Conservation (phyloP, 2,329 filamentous ascomycete species). For the Gyromitra esculenta region DNA sequence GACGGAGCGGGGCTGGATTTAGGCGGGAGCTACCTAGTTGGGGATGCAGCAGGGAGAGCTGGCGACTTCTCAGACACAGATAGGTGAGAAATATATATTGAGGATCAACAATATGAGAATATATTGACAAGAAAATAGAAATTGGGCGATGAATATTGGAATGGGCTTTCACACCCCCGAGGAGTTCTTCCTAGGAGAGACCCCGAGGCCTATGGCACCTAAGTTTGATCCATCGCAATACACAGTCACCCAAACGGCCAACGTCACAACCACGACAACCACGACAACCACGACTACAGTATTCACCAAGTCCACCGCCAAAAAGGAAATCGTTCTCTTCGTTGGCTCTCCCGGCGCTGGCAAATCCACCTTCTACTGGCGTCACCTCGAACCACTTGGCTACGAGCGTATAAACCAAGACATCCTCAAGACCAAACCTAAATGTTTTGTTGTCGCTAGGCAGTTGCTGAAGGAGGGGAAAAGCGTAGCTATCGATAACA, state of each 20-base stretch:
- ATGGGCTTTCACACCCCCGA: conserved; percentile 87
- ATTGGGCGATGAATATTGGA: conserved; percentile 86
- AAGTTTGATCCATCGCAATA: conserved; percentile 73
- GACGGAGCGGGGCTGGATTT: conserved; percentile 71
- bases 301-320: conserved; percentile 68
- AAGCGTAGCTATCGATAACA: conserved; percentile 88
- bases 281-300: not conserved
- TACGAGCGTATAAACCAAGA: conserved; percentile 94
- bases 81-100: conserved; percentile 42
- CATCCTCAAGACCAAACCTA: conserved; percentile 76
- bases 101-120: not conserved
- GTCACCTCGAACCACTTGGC: conserved; percentile 76
- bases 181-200: conserved; percentile 82
- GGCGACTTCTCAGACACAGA: conserved; percentile 57
- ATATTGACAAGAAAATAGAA: conserved; percentile 63
- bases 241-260: not conserved
- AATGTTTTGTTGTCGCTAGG: conserved; percentile 75
- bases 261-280: not conserved
- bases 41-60: conserved; percentile 77
- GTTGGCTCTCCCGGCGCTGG: conserved; percentile 89
- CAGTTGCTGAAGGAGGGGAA: conserved; percentile 70
- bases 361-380: conserved; percentile 92
- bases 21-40: conserved; percentile 80
- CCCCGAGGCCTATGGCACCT: conserved; percentile 72
- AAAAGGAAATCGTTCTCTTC: conserved; percentile 79